Evolutionary conservation across 1,284 basidiomycete species (phyloP).

Genomic region (Pholiota adiposa): DNA sequence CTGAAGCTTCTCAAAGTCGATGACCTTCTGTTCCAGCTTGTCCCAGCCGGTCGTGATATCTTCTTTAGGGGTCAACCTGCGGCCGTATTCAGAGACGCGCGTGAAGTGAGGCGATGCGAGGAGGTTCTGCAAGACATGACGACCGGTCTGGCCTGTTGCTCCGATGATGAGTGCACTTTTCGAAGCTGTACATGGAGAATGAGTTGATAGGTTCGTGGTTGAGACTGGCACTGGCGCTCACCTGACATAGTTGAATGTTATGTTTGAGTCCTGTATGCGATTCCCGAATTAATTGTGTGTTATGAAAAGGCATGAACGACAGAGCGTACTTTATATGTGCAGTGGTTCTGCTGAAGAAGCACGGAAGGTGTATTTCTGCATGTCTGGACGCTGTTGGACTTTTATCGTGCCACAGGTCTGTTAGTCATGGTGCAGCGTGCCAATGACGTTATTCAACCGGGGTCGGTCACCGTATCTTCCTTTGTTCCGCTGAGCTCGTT

Average conservation of each 20-base stretch:
- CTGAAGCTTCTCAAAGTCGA: constrained; percentile 71
- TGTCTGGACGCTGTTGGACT: not conserved
- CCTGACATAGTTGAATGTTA: not conserved
- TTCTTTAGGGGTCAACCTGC: constrained; percentile 52
- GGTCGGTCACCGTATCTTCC: not conserved
- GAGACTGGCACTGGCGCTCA: not conserved
- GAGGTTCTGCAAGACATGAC: constrained; percentile 57
- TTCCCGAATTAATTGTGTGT: not conserved
- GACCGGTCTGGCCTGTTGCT: constrained; percentile 66
- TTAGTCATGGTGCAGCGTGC: not conserved
- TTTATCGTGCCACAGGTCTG: not conserved
- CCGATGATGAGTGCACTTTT: constrained; percentile 62
- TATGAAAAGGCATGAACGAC: not conserved
- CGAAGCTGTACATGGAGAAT: constrained; percentile 8
- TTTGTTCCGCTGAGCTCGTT: not conserved
- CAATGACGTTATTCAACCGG: not conserved
- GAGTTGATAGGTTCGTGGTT: not conserved
- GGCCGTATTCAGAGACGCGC: constrained; percentile 67
- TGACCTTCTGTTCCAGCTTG: constrained; percentile 61
- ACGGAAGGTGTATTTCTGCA: not conserved
- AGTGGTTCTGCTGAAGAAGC: not conserved
- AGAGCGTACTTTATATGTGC: not conserved
- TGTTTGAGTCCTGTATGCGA: not conserved
- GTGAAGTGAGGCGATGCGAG: constrained; percentile 56
- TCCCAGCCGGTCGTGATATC: constrained; percentile 40